Base-by-base conservation (phyloP, 164 flowering plant species). In the Houttuynia cordata region DNA sequence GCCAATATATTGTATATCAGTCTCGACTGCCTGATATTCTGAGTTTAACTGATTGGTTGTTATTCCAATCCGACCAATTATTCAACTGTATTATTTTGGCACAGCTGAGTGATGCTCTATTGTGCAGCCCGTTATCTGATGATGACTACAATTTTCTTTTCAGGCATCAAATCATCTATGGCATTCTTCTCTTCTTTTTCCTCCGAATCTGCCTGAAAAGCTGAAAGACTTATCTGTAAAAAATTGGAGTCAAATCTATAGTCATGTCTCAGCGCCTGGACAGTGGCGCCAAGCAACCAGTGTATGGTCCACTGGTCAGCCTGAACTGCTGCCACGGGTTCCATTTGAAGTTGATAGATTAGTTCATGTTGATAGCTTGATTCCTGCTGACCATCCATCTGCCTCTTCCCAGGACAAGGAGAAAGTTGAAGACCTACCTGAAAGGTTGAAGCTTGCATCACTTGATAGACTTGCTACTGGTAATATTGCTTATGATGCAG, bases 81-180 rank as follows among this genome's bases (percentile, higher is more conserved):
- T 24, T 21, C 7, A 12, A 23, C 17, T 15, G 15, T 20, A 24
- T 12, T 20, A 15, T 53, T 51, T 15, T 51, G 53, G 53, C 7
- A 5, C 53, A 18, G 7, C 19, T 19, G 23, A 21, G 9, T 53
- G 14, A 1, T 53, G 15, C 24, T 54, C 30, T 23, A 15, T 13
- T 34, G 3, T 23, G 9, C 0, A 30, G 34, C 19, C 30, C 19
- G 7, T 24, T 24, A 30, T 53, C 30, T 54, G 17, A 13, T 23
- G 57, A 23, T 7, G 37, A 25, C 53, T 61, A 15, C 42, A 25
- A 17, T 49, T 19, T 22, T 8, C 10, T 42, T 68, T 71, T 60
- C 81, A 87, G 95, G 68, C 79, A 51, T 69, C 83, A 57, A 87
- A 78, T 69, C 77, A 83, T 64, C 72, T 77, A 25, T 79, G 87